Evolutionary conservation across 495 filamentous ascomycete genomes (phyloP), one percentile per base, ranked within the genome.

Genomic region (Tuber brumale): DNA sequence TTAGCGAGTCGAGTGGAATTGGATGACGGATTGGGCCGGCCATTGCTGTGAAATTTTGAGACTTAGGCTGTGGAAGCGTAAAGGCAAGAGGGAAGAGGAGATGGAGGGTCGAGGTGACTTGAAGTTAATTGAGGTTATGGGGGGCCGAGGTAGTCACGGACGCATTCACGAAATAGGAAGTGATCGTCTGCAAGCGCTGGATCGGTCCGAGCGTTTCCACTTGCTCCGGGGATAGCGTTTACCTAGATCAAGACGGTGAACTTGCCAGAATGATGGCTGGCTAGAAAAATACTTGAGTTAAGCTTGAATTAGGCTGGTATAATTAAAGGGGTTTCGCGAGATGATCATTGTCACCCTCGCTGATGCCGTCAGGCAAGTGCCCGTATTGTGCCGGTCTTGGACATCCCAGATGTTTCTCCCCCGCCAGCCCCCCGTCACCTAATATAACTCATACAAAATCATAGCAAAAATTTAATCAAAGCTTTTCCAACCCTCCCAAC

Each of bases 21-120:
- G 92, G 93, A 78, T 98, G 95, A 79, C 95, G 89, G 74, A 99
- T 89, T 45, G 86, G 85, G 75, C 95, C 95, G 39, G 95, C 95
- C 95, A 99, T 99, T 72, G 35, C 75, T 41, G 35, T 21, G 31
- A 39, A 35, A 35, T 66, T 66, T 66, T 66, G 18, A 18, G 57
- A 18, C 31, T 18, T 66, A 35, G 10, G 27, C 18, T 66, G 27
- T 66, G 27, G 27, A 31, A 12, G 57, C 18, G 57, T 5, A 35
- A 35, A 57, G 27, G 4, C 5, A 12, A 19, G 57, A 31, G 57
- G 27, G n/a, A 35, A 66, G n/a, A 31, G n/a, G 57, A 31, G 57
- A 7, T 35, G 31, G 27, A 35, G 27, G 57, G 57, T 35, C 14
- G 31, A 31, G 0, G 14, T 8, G 27, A n/a, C 14, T 16, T 31